A percentile compares a stretch with the other conserved stretches of the same genome.
Conservation (phyloP, 805 yeast species). For the Metschnikowia cerradonensis region DNA sequence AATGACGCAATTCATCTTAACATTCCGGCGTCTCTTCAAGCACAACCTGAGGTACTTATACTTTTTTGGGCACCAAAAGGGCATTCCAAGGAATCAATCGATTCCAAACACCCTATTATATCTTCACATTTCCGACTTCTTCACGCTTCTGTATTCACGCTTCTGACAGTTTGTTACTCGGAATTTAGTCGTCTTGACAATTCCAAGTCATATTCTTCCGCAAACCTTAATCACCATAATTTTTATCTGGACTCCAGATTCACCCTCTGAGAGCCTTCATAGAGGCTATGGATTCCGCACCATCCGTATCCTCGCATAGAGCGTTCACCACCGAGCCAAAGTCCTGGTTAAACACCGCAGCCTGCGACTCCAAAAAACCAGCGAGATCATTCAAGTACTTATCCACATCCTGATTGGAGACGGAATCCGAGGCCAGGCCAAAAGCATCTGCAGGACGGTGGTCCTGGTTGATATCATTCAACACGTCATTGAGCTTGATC, state of each 20-base stretch:
- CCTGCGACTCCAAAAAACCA: slow-evolving; percentile 8
- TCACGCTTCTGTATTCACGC: too few relatives aligned
- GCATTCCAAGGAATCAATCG: too few relatives aligned
- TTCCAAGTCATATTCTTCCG: not conserved
- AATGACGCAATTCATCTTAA: too few relatives aligned
- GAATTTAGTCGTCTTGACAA: not conserved
- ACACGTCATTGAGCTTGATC: slow-evolving; percentile 59
- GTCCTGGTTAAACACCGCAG: slow-evolving; percentile 16
- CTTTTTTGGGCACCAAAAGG: too few relatives aligned
- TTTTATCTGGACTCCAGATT: not conserved
- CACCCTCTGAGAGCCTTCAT: slow-evolving; percentile 9
- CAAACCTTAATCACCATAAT: not conserved
- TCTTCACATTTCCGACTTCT: too few relatives aligned
- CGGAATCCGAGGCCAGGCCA: not conserved
- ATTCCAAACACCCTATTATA: too few relatives aligned
- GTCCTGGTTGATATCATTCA: slow-evolving; percentile 21
- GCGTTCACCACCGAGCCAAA: slow-evolving; percentile 11
- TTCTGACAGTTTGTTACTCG: too few relatives aligned
- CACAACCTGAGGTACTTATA: too few relatives aligned
- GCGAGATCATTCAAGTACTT: slow-evolving; percentile 8
- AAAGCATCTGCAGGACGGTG: slow-evolving; percentile 4
- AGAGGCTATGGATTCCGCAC: slow-evolving; percentile 13
- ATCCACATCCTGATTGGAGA: slow-evolving; percentile 10
- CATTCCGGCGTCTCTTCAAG: too few relatives aligned
- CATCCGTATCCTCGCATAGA: slow-evolving; percentile 5